Evolutionary conservation across 2,329 filamentous ascomycete genomes (phyloP).

Genomic region (Xylariaceae sp.): DNA sequence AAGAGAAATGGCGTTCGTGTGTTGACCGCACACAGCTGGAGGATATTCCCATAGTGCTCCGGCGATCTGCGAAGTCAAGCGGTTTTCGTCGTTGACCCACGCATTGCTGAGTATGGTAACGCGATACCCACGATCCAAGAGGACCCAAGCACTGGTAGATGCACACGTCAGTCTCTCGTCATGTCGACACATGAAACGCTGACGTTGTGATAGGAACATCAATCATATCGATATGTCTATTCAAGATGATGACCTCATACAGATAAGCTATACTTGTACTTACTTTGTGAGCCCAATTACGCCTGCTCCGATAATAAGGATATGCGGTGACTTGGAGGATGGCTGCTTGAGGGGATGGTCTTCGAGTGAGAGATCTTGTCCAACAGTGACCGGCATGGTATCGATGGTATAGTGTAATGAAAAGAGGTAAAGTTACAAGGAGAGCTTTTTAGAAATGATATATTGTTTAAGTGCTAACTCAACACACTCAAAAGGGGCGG

Average conservation of each 20-base stretch:
- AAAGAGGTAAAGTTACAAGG: too few relatives aligned
- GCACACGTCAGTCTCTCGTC: constrained; percentile 8
- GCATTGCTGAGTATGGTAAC: constrained; percentile 42
- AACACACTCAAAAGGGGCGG: too few relatives aligned
- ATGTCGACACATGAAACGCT: not conserved
- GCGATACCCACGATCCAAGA: constrained; percentile 41
- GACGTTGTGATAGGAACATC: too few relatives aligned
- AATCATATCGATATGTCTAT: too few relatives aligned
- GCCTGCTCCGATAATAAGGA: constrained; percentile 30
- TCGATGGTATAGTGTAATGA: too few relatives aligned
- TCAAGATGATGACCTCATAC: too few relatives aligned
- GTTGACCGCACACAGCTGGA: constrained; percentile 41
- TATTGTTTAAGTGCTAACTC: too few relatives aligned
- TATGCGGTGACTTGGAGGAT: constrained; percentile 26
- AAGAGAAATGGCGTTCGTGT: constrained; percentile 38
- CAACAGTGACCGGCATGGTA: constrained; percentile 29
- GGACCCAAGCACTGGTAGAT: constrained; percentile 34
- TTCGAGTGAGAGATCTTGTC: constrained; percentile 32
- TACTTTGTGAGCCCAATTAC: constrained; percentile 30
- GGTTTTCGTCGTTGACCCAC: constrained; percentile 37
- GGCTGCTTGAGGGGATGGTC: constrained; percentile 25
- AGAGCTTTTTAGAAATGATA: too few relatives aligned
- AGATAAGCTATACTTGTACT: constrained; percentile 17
- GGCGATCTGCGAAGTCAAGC: constrained; percentile 44
- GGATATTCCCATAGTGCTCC: constrained; percentile 46